Evolutionary conservation across 2,329 filamentous ascomycete species (phyloP), one percentile per base, ranked within the genome.

Genomic region (Metarhizium humberi): DNA sequence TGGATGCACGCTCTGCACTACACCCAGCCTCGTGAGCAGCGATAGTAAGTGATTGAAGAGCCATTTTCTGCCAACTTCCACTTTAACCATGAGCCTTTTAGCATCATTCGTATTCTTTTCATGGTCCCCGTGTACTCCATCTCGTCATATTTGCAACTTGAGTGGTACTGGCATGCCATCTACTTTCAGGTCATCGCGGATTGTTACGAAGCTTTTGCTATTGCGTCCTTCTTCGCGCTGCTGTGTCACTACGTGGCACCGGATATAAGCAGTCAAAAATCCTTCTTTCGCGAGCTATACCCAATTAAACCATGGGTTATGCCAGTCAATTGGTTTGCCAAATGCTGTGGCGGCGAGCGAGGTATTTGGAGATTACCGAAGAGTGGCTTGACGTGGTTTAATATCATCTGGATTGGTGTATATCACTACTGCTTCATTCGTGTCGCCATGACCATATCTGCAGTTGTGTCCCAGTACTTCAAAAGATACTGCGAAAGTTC

Each of bases 321-420:
- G 80, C 88, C 89, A 0, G 61, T 92, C 20, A 83, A 73, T 59
- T 88, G 86, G 80, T 75, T 88, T 57, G 81, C 84, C 60, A 84
- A 80, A 63, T 88, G 84, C 66, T 87, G 83, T 55, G 85, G 88
- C 42, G 86, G 87, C 38, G 70, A 87, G 57, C 75, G 80, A 53
- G 88, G 89, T 0, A 77, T 79, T 30, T 86, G 88, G 77, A 79
- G 88, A 61, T 86, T 79, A n/a, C 90, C 90, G 0, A 77, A 80
- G 61, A 94, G 87, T 69, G 90, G 90, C 1, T 73, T 95, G 67
- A 95, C 90, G 1, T 94, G 89, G 89, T 95, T 95, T 73, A 95
- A 95, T 68, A 84, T 92, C 57, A 78, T 92, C 62, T 94, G 87
- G 87, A 79, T 88, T 50, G 85, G 86, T 54, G 79, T 94, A 55